Base-by-base conservation (phyloP, 2,329 filamentous ascomycete genomes). In the Hypoxylon sp. region DNA sequence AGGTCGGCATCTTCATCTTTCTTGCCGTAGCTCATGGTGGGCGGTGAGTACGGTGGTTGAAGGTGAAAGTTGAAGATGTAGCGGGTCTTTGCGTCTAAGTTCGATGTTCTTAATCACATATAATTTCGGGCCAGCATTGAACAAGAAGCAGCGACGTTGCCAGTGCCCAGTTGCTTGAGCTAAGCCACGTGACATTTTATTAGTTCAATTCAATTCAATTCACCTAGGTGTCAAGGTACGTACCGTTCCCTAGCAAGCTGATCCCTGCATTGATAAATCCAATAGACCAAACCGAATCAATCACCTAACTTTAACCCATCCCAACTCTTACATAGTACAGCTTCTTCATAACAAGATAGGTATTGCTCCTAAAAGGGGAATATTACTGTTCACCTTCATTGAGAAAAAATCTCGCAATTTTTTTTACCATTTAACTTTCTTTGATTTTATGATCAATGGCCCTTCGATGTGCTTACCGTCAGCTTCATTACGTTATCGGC, bases 1-100 rank as follows among this genome's bases (percentile, higher is more conserved):
- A 88, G 84, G 72, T 97, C 93, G 71, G 88, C 90, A 80, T 99
- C 94, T 82, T 97, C 94, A 75, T 99, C 93, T 82, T 96, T 97
- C 80, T 99, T 99, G 80, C 93, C 88, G 84, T 94, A 96, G 77
- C 89, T 94, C 92, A 96, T 96, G 70, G 64, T 85, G 78, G 76
- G 76, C 75, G 55, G 55, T 36, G 5, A 54, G 61, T 59, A 63
- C 61, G 59, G 60, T 61, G 52, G 51, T 52, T 57, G 57, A 31
- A 34, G 31, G 40, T 55, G 63, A 61, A 62, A 59, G 66, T 62
- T 60, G 61, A 68, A 64, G 66, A 57, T 62, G 54, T 61, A 52
- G 59, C 42, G 40, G 42, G 48, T 56, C 55, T 55, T 51, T 57
- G 44, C 54, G 55, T 63, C 55, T 47, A 48, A 30, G 12, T 37